Base-by-base conservation (phyloP, 2,329 filamentous ascomycete species). In the Aspergillus luchuensis region DNA sequence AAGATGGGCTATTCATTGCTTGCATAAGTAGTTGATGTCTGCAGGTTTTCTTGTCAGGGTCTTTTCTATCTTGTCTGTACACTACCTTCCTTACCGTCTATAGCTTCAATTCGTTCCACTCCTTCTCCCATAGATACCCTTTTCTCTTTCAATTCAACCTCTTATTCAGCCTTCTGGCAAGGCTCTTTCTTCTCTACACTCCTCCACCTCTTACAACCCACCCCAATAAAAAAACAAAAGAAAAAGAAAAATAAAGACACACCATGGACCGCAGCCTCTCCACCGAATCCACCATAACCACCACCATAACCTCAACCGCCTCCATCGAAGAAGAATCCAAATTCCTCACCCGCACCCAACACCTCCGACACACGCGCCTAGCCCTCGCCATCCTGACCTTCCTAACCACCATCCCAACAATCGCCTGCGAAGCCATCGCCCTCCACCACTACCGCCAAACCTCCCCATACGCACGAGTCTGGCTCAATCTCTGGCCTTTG, bases 401-500 rank as follows among this genome's bases (percentile, higher is more conserved):
- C 19, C 64, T 60, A 5, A 60, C 67, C 7, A 70, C 74, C 2
- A 60, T 75, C 10, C 70, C 74, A 2, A 64, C 73, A 10, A 67
- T 78, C 33, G 74, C 67, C 15, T 76, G 74, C 58, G 75, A 78
- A 60, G 73, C 70, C 6, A 71, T 75, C n/a, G 72, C 78, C 21
- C 66, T 77, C n/a, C 71, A 69, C 4, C 72, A 76, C 51, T 80
- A 80, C 62, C 72, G 72, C 13, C 57, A 62, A 13, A 80, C 78
- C 4, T 68, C 69, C n/a, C 63, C 71, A 19, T 78, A 72, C 60
- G 68, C 69, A 8, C 62, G 67, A 21, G 67, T 69, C 15, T 71
- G 74, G 45, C 66, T 81, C 5, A 68, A 72, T 21, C 69, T 80
- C 1, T 81, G 79, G 79, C 78, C 79, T 3, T 57, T 73, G 58